These are phyloP conservation scores for Phyllosticta citribraziliensis DNA, from an alignment of 2,329 filamentous ascomycete genomes.

Conservation along the genomic window DNA sequence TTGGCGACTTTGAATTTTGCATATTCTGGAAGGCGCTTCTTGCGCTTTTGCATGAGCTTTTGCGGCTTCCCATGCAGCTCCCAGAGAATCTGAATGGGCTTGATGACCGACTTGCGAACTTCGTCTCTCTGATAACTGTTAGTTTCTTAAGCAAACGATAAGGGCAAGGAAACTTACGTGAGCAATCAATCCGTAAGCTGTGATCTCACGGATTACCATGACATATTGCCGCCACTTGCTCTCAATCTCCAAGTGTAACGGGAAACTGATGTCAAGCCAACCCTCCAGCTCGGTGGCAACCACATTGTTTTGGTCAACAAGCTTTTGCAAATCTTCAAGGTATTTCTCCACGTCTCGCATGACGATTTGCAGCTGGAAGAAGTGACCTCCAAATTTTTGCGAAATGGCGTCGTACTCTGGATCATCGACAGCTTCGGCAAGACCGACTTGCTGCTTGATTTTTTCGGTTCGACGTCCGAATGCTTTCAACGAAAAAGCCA, in stretches of 20 bases:
- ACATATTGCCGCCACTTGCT: slow-evolving; percentile 93
- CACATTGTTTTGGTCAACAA: slow-evolving; percentile 70
- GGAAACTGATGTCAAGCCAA: slow-evolving; percentile 55
- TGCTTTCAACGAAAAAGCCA: slow-evolving; percentile 52
- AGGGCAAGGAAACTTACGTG: not conserved
- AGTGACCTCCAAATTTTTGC: slow-evolving; percentile 85
- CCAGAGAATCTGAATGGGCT: slow-evolving; percentile 70
- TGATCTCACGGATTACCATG: slow-evolving; percentile 75
- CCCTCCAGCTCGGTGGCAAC: slow-evolving; percentile 75
- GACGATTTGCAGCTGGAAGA: slow-evolving; percentile 83
- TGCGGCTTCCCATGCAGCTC: slow-evolving; percentile 75
- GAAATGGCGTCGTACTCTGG: slow-evolving; percentile 69
- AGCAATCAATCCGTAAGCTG: slow-evolving; percentile 36
- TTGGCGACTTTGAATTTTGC: slow-evolving; percentile 70
- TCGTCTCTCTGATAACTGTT: slow-evolving; percentile 20
- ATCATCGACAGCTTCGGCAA: slow-evolving; percentile 61
- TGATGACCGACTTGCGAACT: slow-evolving; percentile 73
- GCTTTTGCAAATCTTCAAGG: slow-evolving; percentile 67
- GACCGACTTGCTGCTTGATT: slow-evolving; percentile 59
- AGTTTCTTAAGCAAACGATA: not conserved
- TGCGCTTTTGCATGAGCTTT: slow-evolving; percentile 84
- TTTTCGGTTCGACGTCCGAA: slow-evolving; percentile 87
- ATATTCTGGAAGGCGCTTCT: slow-evolving; percentile 85
- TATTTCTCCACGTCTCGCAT: slow-evolving; percentile 92
- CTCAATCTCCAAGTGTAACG: slow-evolving; percentile 60